Conservation (phyloP, 1,139 yeast species). For the Ogataea hybrid region DNA sequence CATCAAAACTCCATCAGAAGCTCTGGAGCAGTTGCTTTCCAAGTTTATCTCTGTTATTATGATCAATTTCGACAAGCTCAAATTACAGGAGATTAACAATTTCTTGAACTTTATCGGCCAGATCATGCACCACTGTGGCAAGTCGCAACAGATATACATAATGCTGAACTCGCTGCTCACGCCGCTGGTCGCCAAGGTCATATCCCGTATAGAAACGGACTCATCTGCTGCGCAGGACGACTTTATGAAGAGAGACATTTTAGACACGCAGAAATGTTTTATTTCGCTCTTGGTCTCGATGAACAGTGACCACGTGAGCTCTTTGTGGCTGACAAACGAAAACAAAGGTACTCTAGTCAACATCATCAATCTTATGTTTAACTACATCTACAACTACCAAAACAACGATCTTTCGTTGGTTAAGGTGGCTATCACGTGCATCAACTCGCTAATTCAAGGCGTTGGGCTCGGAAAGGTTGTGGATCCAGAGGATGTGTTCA, state of each 20-base stretch:
- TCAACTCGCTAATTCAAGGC: conserved; percentile 62
- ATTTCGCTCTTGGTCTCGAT: conserved; percentile 68
- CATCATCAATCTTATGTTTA: conserved; percentile 63
- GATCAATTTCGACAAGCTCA: conserved; percentile 55
- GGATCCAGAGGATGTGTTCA: conserved; percentile 46
- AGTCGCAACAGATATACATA: conserved; percentile 66
- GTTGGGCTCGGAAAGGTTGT: conserved; percentile 69
- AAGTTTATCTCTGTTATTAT: conserved; percentile 74
- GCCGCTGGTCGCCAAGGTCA: conserved; percentile 70
- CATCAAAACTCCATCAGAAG: conserved; percentile 31
- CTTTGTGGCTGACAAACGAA: conserved; percentile 67
- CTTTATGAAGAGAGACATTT: conserved; percentile 57
- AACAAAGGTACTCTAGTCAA: conserved; percentile 63
- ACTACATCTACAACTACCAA: conserved; percentile 54
- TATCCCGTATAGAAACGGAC: conserved; percentile 46
- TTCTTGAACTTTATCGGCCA: conserved; percentile 87
- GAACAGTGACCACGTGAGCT: conserved; percentile 74
- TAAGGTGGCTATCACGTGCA: conserved; percentile 67
- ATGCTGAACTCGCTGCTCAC: conserved; percentile 69
- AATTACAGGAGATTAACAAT: conserved; percentile 67
- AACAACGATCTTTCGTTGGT: conserved; percentile 42
- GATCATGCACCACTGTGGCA: conserved; percentile 72
- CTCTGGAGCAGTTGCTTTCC: conserved; percentile 57
- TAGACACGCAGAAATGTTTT: conserved; percentile 64
- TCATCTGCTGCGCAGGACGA: conserved; percentile 36